phyloP scores from a whole-genome alignment of 164 flowering plant species.

The Magnolia sinica region DNA sequence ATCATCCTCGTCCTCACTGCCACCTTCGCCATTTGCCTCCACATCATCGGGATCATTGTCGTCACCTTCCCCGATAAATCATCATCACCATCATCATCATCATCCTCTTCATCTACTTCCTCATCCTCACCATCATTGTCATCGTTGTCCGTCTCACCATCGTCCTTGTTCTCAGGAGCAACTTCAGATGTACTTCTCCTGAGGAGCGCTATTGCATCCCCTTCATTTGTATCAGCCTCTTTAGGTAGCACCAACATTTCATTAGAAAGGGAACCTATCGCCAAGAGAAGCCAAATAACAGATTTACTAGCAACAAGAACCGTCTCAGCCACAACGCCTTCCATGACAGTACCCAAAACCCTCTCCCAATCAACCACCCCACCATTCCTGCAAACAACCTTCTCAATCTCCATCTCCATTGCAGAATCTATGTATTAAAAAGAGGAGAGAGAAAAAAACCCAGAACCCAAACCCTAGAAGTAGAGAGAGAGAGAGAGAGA shows the following conservation, averaged over 20 bases:
- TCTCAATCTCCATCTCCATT: constrained; percentile 18
- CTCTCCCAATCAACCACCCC: constrained; percentile 19
- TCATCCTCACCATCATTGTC: constrained; percentile 47
- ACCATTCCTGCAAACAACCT: constrained; percentile 20
- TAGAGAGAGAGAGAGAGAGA: too few species aligned
- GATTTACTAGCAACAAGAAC: constrained; percentile 29
- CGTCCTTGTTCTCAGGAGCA: constrained; percentile 48
- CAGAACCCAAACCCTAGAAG: constrained; percentile 1
- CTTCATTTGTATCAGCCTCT: constrained; percentile 9
- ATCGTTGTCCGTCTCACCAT: constrained; percentile 57
- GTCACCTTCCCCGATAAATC: constrained; percentile 44
- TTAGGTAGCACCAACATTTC: background rate
- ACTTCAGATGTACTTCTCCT: constrained; percentile 14
- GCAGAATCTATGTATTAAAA: background rate
- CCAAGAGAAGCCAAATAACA: constrained; percentile 22
- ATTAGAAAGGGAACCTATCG: constrained; percentile 12
- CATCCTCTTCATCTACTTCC: constrained; percentile 21
- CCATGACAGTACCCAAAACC: constrained; percentile 15
- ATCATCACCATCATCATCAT: constrained; percentile 49
- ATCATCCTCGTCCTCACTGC: constrained; percentile 44
- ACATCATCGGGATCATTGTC: constrained; percentile 50
- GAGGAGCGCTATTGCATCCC: constrained; percentile 39
- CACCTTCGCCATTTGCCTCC: constrained; percentile 45
- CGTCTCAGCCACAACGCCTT: constrained; percentile 25
- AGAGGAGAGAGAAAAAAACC: constrained; percentile 4